These are phyloP conservation scores for Phoma herbarum DNA, from an alignment of 2,329 filamentous ascomycete species.

Conservation along the genomic window DNA sequence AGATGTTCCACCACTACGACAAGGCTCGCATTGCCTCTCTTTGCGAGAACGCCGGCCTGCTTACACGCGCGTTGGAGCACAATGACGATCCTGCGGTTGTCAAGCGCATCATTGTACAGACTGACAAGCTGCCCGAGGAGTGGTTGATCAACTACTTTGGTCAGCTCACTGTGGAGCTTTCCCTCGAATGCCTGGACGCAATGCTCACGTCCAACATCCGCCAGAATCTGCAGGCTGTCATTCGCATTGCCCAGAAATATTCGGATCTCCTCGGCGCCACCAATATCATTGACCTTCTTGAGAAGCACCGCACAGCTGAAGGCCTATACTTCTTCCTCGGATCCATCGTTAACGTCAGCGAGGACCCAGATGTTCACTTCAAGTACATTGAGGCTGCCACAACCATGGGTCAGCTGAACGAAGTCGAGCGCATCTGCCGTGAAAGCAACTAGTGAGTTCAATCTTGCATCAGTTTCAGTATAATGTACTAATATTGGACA, in stretches of 20 bases:
- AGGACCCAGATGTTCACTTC: constrained; percentile 96
- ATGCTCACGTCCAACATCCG: constrained; percentile 98
- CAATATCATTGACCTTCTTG: constrained; percentile 88
- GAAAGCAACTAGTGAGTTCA: constrained; percentile 69
- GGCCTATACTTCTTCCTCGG: constrained; percentile 98
- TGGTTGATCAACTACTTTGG: constrained; percentile 95
- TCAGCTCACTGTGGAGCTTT: constrained; percentile 93
- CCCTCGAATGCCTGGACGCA: constrained; percentile 89
- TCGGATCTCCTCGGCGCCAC: constrained; percentile 92
- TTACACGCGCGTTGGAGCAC: constrained; percentile 79
- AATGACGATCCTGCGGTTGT: constrained; percentile 90
- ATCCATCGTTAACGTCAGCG: constrained; percentile 95
- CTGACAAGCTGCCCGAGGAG: constrained; percentile 86
- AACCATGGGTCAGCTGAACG: constrained; percentile 89
- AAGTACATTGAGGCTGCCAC: constrained; percentile 99
- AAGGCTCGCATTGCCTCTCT: constrained; percentile 86
- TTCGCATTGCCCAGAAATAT: constrained; percentile 97
- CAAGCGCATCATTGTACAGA: constrained; percentile 88
- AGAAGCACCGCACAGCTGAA: constrained; percentile 97
- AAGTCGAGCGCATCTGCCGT: constrained; percentile 96
- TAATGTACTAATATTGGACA: constrained; percentile 30
- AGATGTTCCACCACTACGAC: constrained; percentile 98
- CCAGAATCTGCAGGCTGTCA: constrained; percentile 92
- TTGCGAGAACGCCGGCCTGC: constrained; percentile 89
- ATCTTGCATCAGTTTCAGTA: background rate